Percentiles rank a stretch among this genome's conserved stretches.
Conservation (phyloP, 768 basidiomycete species). For the Rhodotorula taiwanensis region DNA sequence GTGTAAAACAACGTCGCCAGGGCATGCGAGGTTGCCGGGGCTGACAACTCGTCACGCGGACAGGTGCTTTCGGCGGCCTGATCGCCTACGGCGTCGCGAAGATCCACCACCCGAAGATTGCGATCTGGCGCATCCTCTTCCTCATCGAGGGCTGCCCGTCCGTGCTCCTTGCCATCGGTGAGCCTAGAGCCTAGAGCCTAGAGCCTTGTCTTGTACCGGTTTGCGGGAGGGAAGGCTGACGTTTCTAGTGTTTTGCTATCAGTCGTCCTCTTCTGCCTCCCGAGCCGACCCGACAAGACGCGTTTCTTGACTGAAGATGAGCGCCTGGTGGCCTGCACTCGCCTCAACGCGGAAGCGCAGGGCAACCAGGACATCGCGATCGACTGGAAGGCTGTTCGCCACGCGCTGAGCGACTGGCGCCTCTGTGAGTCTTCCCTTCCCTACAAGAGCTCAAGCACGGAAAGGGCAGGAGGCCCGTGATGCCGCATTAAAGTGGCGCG, state of each 20-base stretch:
- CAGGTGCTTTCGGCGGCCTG: background rate
- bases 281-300: conserved; percentile 45
- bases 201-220: too few species aligned
- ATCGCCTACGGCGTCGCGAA: conserved; percentile 36
- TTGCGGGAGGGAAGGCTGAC: too few species aligned
- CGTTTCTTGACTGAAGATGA: conserved; percentile 46
- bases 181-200: too few species aligned
- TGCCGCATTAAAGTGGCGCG: background rate
- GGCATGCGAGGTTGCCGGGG: too few species aligned
- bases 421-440: conserved; percentile 28
- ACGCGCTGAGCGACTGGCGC: conserved; percentile 46
- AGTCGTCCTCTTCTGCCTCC: conserved; percentile 47
- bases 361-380: conserved; percentile 38
- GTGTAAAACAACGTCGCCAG: too few species aligned
- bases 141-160: conserved; percentile 47
- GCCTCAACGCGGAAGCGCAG: conserved; percentile 42
- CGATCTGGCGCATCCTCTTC: conserved; percentile 45
- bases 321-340: conserved; percentile 44
- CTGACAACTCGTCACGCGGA: too few species aligned
- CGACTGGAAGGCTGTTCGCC: conserved; percentile 44
- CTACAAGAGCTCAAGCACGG: too few species aligned
- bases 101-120: conserved; percentile 22
- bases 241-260: too few species aligned
- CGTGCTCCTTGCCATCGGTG: conserved; percentile 45
- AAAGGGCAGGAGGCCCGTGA: too few species aligned